Evolutionary conservation across 2,329 filamentous ascomycete genomes (phyloP).

Genomic region (Simplicillium sp.): DNA sequence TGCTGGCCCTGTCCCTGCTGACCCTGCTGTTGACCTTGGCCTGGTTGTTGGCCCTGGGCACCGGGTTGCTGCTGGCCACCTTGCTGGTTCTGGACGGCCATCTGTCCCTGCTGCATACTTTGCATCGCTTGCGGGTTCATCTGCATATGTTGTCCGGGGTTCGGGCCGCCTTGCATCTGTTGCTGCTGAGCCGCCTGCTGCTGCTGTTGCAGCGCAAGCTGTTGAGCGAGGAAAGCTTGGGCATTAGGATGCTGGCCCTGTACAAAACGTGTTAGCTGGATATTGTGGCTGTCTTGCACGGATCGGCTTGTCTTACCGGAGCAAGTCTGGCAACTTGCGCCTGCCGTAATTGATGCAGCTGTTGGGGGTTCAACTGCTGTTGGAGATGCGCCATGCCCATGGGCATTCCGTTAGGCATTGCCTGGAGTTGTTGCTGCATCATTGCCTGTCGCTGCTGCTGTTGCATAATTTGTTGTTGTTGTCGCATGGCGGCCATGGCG

Average conservation of each 20-base stretch:
- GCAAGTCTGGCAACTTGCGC: conserved; percentile 23
- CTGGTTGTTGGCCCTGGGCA: conserved; percentile 19
- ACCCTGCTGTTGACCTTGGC: conserved; percentile 9
- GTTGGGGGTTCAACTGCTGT: conserved; percentile 16
- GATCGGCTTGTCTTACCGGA: conserved; percentile 26
- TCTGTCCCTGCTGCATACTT: conserved; percentile 31
- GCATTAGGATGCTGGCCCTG: conserved; percentile 12
- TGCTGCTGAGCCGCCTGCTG: conserved; percentile 20
- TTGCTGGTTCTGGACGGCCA: conserved; percentile 22
- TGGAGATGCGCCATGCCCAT: conserved; percentile 38
- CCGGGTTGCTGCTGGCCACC: conserved; percentile 9
- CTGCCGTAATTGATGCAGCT: conserved; percentile 27
- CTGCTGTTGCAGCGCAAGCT: conserved; percentile 34
- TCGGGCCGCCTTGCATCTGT: conserved; percentile 29
- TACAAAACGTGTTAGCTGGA: conserved; percentile 1
- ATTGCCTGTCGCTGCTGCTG: conserved; percentile 47
- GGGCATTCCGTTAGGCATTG: conserved; percentile 26
- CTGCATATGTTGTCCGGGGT: conserved; percentile 36
- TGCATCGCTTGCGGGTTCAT: conserved; percentile 39
- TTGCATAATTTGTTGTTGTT: conserved; percentile 47
- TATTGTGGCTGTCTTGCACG: too few relatives aligned
- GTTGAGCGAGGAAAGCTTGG: conserved; percentile 29
- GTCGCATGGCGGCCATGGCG: conserved; percentile 32
- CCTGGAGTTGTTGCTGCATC: conserved; percentile 43
- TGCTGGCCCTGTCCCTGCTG: conserved; percentile 21